Evolutionary conservation across 768 basidiomycete species (phyloP), one percentile per base, ranked within the genome.

Genomic region (Mycena kentingensis): DNA sequence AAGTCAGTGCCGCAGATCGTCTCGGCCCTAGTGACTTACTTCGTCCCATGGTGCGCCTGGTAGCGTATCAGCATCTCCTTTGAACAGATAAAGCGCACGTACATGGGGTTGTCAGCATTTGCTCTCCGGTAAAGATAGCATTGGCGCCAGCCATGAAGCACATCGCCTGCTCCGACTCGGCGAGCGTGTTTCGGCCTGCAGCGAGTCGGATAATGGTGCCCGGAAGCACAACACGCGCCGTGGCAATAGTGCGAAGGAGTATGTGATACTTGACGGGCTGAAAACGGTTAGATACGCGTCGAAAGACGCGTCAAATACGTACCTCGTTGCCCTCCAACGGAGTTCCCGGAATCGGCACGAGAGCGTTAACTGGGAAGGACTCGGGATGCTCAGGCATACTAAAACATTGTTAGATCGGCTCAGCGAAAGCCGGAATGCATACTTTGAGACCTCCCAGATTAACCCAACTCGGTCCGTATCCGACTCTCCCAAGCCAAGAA

Each of bases 91-190:
- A 36, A 39, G 52, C 45, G 25, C 27, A 77, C 90, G 73, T 63
- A 88, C 94, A 97, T 39, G 95, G 93, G 13, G 96, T 98, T 12
- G 96, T 98, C 60, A 98, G 70, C 96, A 98, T 98, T 61, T 87
- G 80, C 66, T 98, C 96, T 36, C 95, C 96, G n/a, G 96, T 98
- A 69, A 98, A 98, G 55, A 98, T 87, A 19, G 96, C 96, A 65
- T 98, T 98, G 19, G 95, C 96, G 21, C 96, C 96, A 1, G 96
- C 94, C 90, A 98, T 89, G 74, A 98, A 98, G 65, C 93, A 94
- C 88, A 98, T 93, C 6, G 88, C 93, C 67, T 98, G 96, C 70
- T 98, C 90, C 8, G 90, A 78, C 74, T 98, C 96, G 52, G 77
- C 78, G 60, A 97, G 81, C 2, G 84, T 90, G 67, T 93, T 93